phyloP scores from a whole-genome alignment of 345 rosid species.

The Excoecaria cochinchinensis region DNA sequence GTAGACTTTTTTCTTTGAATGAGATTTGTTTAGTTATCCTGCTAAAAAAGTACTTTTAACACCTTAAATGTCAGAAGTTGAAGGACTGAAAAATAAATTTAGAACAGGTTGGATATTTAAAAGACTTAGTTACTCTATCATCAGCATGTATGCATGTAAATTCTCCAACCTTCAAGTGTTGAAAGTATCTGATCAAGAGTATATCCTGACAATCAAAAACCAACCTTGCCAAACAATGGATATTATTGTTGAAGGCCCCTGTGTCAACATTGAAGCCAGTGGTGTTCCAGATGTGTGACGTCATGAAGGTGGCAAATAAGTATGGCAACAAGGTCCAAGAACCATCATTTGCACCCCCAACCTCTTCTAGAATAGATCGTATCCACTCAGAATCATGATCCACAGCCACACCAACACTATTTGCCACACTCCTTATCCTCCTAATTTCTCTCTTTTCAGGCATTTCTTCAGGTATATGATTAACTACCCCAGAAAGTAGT shows the following conservation, averaged over 20 bases:
- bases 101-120: background rate
- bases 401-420: conserved; percentile 45
- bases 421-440: conserved; percentile 80
- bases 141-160: background rate
- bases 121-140: background rate
- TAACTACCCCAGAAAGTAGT: conserved; percentile 67
- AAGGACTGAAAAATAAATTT: background rate
- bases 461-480: conserved; percentile 83
- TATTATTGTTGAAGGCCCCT: conserved; percentile 94
- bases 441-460: conserved; percentile 85
- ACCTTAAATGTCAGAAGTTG: background rate
- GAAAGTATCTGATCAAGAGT: background rate
- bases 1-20: background rate
- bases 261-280: conserved; percentile 91
- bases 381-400: conserved; percentile 99
- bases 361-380: conserved; percentile 83
- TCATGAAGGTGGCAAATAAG: conserved; percentile 82
- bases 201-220: conserved; percentile 12
- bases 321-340: conserved; percentile 96
- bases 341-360: conserved; percentile 87
- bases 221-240: conserved; percentile 92
- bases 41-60: background rate
- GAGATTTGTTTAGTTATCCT: background rate
- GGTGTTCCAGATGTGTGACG: conserved; percentile 80
- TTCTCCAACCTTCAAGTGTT: conserved; percentile 1